Percentiles rank a stretch among this genome's conserved stretches.
These are phyloP conservation scores for Termitomyces bulborhizus DNA, from an alignment of 768 basidiomycete species.

Conservation along the genomic window DNA sequence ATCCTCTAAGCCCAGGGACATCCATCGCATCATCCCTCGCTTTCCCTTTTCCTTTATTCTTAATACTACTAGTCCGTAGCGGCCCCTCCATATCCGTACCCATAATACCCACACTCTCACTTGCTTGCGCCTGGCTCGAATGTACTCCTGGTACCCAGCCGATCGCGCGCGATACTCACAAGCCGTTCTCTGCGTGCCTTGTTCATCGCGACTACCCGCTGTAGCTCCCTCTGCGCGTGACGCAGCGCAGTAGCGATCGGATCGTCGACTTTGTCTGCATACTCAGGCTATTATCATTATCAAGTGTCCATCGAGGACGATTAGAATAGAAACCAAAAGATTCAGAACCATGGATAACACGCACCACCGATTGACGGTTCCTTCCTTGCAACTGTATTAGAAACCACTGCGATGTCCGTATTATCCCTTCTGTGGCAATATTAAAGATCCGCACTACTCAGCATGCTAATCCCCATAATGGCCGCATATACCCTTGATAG, in stretches of 20 bases:
- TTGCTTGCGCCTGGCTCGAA: slow-evolving; percentile 24
- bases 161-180: slow-evolving; percentile 70
- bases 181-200: slow-evolving; percentile 76
- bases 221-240: slow-evolving; percentile 78
- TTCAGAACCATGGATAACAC: slow-evolving; percentile 20
- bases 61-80: slow-evolving; percentile 20
- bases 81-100: slow-evolving; percentile 13
- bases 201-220: slow-evolving; percentile 72
- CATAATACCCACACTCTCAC: not conserved
- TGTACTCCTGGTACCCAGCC: slow-evolving; percentile 88
- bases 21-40: slow-evolving; percentile 57
- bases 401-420: no score
- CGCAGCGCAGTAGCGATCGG: slow-evolving; percentile 89
- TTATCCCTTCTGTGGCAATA: no score
- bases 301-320: no score
- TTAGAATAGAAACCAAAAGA: not conserved
- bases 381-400: no score
- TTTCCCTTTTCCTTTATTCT: slow-evolving; percentile 38
- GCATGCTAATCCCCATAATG: no score
- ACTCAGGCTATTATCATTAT: slow-evolving; percentile 51
- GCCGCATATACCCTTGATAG: no score
- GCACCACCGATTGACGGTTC: no score
- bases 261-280: slow-evolving; percentile 79
- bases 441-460: no score
- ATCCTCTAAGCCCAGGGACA: slow-evolving; percentile 20